Base-by-base conservation (phyloP, 139 green algal genomes). In the Nannochloris sp. region DNA sequence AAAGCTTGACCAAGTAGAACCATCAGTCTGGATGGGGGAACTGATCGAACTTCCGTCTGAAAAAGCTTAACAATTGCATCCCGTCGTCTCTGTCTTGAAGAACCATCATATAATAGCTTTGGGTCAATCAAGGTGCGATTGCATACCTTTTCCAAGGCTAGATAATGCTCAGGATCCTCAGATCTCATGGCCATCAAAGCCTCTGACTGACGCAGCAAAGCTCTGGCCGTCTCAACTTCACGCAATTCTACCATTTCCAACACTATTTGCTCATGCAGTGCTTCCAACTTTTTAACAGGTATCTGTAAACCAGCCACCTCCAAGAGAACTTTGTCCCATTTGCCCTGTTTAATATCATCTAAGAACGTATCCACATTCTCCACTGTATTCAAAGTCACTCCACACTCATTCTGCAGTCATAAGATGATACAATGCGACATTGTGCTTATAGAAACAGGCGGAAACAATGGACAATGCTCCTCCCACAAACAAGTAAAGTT, bases 211-310 rank as follows among this genome's bases (percentile, higher is more conserved):
- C 87, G 75, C 51, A 98, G 79, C 76, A 98, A 89, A 8, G 88
- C 83, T 2, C 84, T 70, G 26, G 92, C 92, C 17, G 89, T 93
- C 59, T 97, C 92, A 2, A 87, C 66, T 69, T 98, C 92, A 0
- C 87, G 67, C 69, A 97, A 66, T 80, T 98, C 92, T 26, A 95
- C 67, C 88, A 98, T 88, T 75, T 98, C 92, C 61, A 97, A 72
- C 44, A 96, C 82, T 9, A 98, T 82, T 81, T 95, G 88, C 67
- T 98, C 92, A 71, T 98, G 96, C 26, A 98, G 69, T 59, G 90
- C 85, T 67, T 96, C 86, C 29, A 97, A 82, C 73, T 93, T 95
- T 16, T 68, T 67, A 2, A 75, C 73, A 0, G 92, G 92, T 56
- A 98, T 80, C 74, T 93, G 89, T 12, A 97, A 79, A 55, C 84